phyloP scores from a whole-genome alignment of 768 basidiomycete species.

The Suillus plorans region DNA sequence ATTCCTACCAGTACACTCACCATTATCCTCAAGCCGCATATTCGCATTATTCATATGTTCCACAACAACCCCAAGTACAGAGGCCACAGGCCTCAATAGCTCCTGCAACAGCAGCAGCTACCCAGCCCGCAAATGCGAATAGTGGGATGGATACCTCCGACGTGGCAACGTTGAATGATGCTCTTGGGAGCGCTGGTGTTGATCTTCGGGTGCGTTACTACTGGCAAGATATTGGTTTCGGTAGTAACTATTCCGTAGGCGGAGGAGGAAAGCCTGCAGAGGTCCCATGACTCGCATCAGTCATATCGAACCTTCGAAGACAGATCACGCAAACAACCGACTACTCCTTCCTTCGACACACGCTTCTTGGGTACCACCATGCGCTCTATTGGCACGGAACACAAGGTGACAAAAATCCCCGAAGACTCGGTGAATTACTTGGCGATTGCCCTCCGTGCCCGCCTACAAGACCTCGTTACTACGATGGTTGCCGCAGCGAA shows the following conservation, averaged over 20 bases:
- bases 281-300: slow-evolving; percentile 60
- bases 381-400: slow-evolving; percentile 62
- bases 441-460: slow-evolving; percentile 73
- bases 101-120: slow-evolving; percentile 17
- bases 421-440: slow-evolving; percentile 78
- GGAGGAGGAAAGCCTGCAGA: slow-evolving; percentile 80
- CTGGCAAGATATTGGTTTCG: not conserved
- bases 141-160: slow-evolving; percentile 61
- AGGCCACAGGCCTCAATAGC: slow-evolving; percentile 22
- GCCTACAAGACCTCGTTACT: slow-evolving; percentile 67
- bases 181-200: slow-evolving; percentile 83
- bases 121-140: slow-evolving; percentile 24
- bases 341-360: slow-evolving; percentile 67
- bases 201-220: slow-evolving; percentile 63
- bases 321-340: slow-evolving; percentile 74
- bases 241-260: slow-evolving; percentile 49
- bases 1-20: slow-evolving; percentile 44
- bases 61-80: slow-evolving; percentile 30
- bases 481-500: slow-evolving; percentile 66
- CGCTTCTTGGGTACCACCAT: slow-evolving; percentile 65
- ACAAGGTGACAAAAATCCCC: slow-evolving; percentile 66
- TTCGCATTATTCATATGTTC: slow-evolving; percentile 44
- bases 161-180: slow-evolving; percentile 79
- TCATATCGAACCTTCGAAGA: slow-evolving; percentile 71
- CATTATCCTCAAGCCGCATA: slow-evolving; percentile 38